Evolutionary conservation across 805 yeast species (phyloP).

Genomic region (Candida silvicultrix): DNA sequence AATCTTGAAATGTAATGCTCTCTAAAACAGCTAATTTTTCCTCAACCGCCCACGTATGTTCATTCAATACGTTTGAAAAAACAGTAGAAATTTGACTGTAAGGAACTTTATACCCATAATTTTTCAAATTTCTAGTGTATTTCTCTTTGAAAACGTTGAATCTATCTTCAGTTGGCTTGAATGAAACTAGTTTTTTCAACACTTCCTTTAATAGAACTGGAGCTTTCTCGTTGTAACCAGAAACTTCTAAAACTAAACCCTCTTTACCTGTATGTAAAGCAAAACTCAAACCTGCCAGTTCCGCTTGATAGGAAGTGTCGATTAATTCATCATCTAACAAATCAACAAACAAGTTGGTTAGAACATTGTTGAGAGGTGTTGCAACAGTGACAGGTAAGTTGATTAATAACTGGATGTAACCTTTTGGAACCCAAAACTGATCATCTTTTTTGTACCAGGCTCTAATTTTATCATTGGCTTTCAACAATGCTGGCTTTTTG

Average conservation of each 20-base stretch:
- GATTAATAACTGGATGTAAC: conserved; percentile 57
- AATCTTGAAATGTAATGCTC: conserved; percentile 39
- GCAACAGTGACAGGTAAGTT: conserved; percentile 57
- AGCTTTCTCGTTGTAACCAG: conserved; percentile 83
- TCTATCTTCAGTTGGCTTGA: conserved; percentile 46
- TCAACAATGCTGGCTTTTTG: conserved; percentile 57
- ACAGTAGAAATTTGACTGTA: conserved; percentile 68
- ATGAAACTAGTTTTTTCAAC: conserved; percentile 43
- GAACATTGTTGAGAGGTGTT: conserved; percentile 51
- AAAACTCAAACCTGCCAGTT: conserved; percentile 68
- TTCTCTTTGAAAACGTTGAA: conserved; percentile 66
- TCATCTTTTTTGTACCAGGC: conserved; percentile 92
- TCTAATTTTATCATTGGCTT: conserved; percentile 42
- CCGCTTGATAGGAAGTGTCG: conserved; percentile 78
- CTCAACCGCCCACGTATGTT: conserved; percentile 56
- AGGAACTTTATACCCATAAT: conserved; percentile 69
- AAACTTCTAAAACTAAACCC: conserved; percentile 61
- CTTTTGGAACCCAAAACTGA: conserved; percentile 83
- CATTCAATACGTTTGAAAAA: conserved; percentile 61
- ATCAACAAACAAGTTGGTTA: conserved; percentile 59
- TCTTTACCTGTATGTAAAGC: conserved; percentile 54
- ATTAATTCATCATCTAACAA: conserved; percentile 69
- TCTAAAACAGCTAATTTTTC: conserved; percentile 51
- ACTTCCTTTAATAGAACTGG: conserved; percentile 56
- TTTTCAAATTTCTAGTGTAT: conserved; percentile 52